Base-by-base conservation (phyloP, 108 stramenopile genomes). In the Skeletonema menzelii region DNA sequence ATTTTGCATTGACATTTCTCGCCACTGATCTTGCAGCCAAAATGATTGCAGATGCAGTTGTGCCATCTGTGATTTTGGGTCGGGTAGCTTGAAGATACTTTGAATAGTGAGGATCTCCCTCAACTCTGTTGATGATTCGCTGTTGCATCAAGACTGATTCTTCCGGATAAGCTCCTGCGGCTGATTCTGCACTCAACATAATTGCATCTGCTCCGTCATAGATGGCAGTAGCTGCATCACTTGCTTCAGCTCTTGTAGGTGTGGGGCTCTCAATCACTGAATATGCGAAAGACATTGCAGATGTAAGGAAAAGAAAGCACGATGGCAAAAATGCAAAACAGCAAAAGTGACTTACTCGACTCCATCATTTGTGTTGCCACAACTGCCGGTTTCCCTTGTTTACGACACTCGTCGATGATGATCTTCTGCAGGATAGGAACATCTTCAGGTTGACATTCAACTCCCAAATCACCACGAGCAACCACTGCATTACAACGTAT, bases 321-420 rank as follows among this genome's bases (percentile, higher is more conserved):
- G 13, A 27, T 26, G 12, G 14, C 56, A 56, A 27, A 56, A 56
- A 24, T 56, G 3, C 26, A 27, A 10, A 12, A 10, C 35, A 37
- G 56, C 1, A 2, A 24, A 56, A 26, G 8, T 27, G 42, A 96
- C 49, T 94, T 96, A 98, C 98, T 99, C 5, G 90, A 92, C 72
- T 98, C 98, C 56, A 98, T 84, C 97, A 98, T 98, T 90, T 99
- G 99, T 19, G 98, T 99, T 4, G 97, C 98, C 4, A 97, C 97
- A 81, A 99, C 92, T 0, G 98, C 97, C 10, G 97, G 97, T 67
- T 96, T 97, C 34, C 97, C 97, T 49, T 82, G 71, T n/a, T 94
- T 93, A 13, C 75, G 89, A 20, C 87, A 85, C 65, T 97, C 97
- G 80, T 92, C 92, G 27, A 89, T 89, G 37, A 92, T 91, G 77